Conservation (phyloP, 192 early-diverging fungal genomes). For the Radiomyces spectabilis region DNA sequence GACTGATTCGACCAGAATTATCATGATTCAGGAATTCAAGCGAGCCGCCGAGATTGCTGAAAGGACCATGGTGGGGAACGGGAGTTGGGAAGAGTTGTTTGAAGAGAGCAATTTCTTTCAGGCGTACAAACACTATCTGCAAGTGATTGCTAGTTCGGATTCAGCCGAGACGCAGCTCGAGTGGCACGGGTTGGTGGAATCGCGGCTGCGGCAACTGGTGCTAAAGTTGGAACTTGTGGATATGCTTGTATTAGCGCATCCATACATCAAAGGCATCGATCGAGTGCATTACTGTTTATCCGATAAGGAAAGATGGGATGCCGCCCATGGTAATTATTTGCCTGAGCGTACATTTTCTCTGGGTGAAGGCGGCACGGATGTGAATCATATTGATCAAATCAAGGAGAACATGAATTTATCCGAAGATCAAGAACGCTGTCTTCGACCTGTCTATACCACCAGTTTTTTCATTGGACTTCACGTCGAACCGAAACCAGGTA, state of each 20-base stretch:
- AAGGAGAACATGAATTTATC: constrained; percentile 10
- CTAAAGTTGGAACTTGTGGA: constrained; percentile 76
- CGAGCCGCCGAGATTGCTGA: constrained; percentile 72
- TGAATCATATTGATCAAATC: constrained; percentile 1
- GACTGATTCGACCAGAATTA: constrained; percentile 69
- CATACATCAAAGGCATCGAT: constrained; percentile 85
- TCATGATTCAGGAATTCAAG: constrained; percentile 83
- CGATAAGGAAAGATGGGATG: constrained; percentile 61
- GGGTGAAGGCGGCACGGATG: background rate
- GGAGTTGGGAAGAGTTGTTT: constrained; percentile 79
- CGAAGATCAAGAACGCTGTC: constrained; percentile 1
- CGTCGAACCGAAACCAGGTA: constrained; percentile 51
- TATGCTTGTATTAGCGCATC: constrained; percentile 68
- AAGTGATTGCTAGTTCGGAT: constrained; percentile 79
- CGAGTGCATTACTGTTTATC: constrained; percentile 53
- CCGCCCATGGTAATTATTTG: constrained; percentile 57
- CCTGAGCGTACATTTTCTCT: constrained; percentile 20
- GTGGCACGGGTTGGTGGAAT: constrained; percentile 91
- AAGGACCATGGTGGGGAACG: constrained; percentile 64
- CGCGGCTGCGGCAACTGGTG: constrained; percentile 80
- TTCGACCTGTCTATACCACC: constrained; percentile 57
- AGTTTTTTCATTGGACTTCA: constrained; percentile 87
- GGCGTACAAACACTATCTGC: constrained; percentile 83
- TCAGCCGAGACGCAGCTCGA: constrained; percentile 64
- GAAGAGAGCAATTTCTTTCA: constrained; percentile 80